phyloP scores from a whole-genome alignment of 805 yeast species.

The Schwanniomyces pseudopolymorphus region DNA sequence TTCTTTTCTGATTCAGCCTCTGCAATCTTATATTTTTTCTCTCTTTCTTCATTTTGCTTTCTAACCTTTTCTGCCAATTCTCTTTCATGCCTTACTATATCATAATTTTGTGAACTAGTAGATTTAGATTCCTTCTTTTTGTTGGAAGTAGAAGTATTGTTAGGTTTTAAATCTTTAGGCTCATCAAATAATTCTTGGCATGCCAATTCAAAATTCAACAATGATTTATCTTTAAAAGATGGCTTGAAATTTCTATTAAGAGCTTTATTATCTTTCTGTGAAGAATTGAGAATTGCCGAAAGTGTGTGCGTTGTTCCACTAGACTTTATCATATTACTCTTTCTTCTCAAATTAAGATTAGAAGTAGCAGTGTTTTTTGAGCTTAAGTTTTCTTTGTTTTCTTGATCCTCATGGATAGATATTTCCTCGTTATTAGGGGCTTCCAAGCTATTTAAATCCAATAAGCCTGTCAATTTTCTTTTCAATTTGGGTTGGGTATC shows the following conservation, averaged over 20 bases:
- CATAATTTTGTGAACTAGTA: background rate
- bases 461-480: constrained; percentile 16
- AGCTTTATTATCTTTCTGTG: background rate
- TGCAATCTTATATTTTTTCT: constrained; percentile 15
- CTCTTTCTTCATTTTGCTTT: constrained; percentile 19
- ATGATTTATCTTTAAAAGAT: constrained; percentile 20
- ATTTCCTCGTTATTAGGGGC: background rate
- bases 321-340: background rate
- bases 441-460: constrained; percentile 11
- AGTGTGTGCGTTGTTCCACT: background rate
- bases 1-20: constrained; percentile 10
- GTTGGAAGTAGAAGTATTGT: background rate
- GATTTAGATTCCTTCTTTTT: background rate
- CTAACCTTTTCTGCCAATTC: constrained; percentile 20
- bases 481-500: constrained; percentile 17
- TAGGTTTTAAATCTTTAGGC: constrained; percentile 7
- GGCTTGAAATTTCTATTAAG: constrained; percentile 5
- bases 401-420: background rate
- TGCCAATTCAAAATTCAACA: constrained; percentile 28
- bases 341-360: background rate
- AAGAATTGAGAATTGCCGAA: background rate
- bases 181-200: constrained; percentile 33
- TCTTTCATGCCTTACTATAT: constrained; percentile 13
- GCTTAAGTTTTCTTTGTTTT: background rate
- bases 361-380: background rate